phyloP scores from a whole-genome alignment of 1,139 yeast species.

The Kodamaea suecica region DNA sequence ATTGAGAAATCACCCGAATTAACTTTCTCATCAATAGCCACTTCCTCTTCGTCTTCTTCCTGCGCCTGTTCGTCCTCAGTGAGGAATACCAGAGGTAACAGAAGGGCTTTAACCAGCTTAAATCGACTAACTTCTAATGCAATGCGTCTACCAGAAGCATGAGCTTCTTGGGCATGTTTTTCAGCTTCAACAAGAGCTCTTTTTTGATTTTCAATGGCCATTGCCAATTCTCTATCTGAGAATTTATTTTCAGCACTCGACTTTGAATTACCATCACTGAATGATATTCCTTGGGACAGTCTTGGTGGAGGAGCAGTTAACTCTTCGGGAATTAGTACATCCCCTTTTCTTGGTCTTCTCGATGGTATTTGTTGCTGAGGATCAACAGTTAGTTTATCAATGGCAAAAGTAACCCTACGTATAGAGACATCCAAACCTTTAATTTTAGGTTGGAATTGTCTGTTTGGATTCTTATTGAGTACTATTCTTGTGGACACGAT shows the following conservation, averaged over 20 bases:
- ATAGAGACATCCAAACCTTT: constrained; percentile 43
- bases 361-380: constrained; percentile 97
- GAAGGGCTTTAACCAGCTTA: constrained; percentile 18
- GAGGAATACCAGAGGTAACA: constrained; percentile 19
- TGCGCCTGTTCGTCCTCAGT: constrained; percentile 18
- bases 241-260: constrained; percentile 28
- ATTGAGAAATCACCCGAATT: constrained; percentile 27
- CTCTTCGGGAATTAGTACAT: constrained; percentile 75
- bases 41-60: constrained; percentile 23
- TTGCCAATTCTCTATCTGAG: constrained; percentile 48
- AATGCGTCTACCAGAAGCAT: constrained; percentile 62
- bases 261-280: constrained; percentile 27
- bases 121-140: constrained; percentile 59
- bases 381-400: constrained; percentile 64
- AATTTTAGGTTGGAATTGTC: constrained; percentile 28
- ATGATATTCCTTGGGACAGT: constrained; percentile 60
- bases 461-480: constrained; percentile 46
- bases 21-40: constrained; percentile 11
- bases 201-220: constrained; percentile 58
- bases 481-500: constrained; percentile 26
- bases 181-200: constrained; percentile 58
- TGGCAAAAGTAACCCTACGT: constrained; percentile 71
- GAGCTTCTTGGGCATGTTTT: constrained; percentile 74
- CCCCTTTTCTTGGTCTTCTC: constrained; percentile 75
- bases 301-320: constrained; percentile 59